Evolutionary conservation across 2,329 filamentous ascomycete genomes (phyloP).

Genomic region (Phialophora chinensis): DNA sequence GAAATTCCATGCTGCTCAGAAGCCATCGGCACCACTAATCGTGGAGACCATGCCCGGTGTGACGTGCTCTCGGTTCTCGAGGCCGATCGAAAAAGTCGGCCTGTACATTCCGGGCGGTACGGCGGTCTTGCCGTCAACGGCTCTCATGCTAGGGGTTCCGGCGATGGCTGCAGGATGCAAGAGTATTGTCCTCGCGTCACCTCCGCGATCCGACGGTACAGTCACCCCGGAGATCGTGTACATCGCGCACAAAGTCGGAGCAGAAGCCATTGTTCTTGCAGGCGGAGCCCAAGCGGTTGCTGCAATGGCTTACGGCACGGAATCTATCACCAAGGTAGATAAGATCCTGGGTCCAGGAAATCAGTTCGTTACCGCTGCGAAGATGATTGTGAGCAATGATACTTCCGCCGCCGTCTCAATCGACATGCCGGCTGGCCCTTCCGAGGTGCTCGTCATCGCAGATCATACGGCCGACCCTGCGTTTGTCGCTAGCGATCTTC

Average conservation of each 20-base stretch:
- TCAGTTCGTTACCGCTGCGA: slow-evolving; percentile 96
- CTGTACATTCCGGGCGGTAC: slow-evolving; percentile 96
- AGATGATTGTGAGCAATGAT: slow-evolving; percentile 98
- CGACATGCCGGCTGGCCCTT: slow-evolving; percentile 97
- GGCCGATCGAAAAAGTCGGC: slow-evolving; percentile 94
- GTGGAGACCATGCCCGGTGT: slow-evolving; percentile 99
- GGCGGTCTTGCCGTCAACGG: slow-evolving; percentile 94
- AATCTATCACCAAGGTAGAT: slow-evolving; percentile 93
- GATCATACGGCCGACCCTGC: slow-evolving; percentile 87
- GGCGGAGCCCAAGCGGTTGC: slow-evolving; percentile 95
- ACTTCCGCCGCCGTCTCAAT: slow-evolving; percentile 94
- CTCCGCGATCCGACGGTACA: slow-evolving; percentile 84
- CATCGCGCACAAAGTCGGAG: slow-evolving; percentile 93
- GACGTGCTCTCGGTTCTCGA: slow-evolving; percentile 87
- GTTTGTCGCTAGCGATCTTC: slow-evolving; percentile 91
- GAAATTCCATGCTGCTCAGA: slow-evolving; percentile 91
- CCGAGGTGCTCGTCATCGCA: slow-evolving; percentile 94
- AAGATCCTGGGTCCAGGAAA: slow-evolving; percentile 98
- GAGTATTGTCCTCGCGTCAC: slow-evolving; percentile 91
- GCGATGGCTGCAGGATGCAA: slow-evolving; percentile 97
- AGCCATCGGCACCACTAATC: slow-evolving; percentile 77
- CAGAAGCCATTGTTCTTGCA: slow-evolving; percentile 92
- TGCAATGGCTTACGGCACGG: slow-evolving; percentile 95
- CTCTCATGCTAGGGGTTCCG: slow-evolving; percentile 96
- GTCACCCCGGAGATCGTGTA: slow-evolving; percentile 98